These are phyloP conservation scores for Fragosphaeria purpurea DNA, from an alignment of 2,329 filamentous ascomycete species.

Conservation along the genomic window DNA sequence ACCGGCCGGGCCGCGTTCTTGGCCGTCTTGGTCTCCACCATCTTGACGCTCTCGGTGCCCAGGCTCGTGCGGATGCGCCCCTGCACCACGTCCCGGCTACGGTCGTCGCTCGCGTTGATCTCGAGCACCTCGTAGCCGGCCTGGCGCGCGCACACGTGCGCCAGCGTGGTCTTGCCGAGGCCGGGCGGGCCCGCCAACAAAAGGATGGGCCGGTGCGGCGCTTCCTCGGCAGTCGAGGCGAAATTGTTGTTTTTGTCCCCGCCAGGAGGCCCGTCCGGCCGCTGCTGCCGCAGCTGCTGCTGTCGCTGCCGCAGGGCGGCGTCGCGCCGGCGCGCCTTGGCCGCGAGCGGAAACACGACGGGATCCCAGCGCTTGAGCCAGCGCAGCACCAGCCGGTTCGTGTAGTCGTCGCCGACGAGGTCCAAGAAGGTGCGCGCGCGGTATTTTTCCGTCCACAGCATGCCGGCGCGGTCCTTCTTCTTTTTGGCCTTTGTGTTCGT, in stretches of 20 bases:
- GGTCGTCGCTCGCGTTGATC: conserved; percentile 95
- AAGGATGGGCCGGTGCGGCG: conserved; percentile 74
- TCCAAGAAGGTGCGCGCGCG: conserved; percentile 86
- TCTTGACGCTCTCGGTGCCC: conserved; percentile 87
- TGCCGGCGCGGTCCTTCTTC: conserved; percentile 30
- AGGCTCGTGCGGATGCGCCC: conserved; percentile 84
- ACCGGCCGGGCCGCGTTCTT: conserved; percentile 60
- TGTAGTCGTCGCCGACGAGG: conserved; percentile 86
- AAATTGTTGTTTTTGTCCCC: background rate
- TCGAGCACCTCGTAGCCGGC: conserved; percentile 95
- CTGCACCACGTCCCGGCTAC: conserved; percentile 81
- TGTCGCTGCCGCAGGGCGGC: conserved; percentile 20
- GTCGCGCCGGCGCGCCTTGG: conserved; percentile 42
- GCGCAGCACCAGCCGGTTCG: conserved; percentile 77
- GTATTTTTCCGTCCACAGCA: conserved; percentile 97
- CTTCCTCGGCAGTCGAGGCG: conserved; percentile 51
- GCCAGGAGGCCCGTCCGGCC: background rate
- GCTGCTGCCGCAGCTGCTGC: conserved; percentile 26
- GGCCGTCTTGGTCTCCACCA: conserved; percentile 37
- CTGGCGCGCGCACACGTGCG: conserved; percentile 90
- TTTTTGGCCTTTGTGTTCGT: background rate
- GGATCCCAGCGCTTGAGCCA: conserved; percentile 95
- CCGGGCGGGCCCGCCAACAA: conserved; percentile 87
- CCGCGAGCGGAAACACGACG: conserved; percentile 74
- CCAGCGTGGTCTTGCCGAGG: conserved; percentile 88